Conservation (phyloP, 129 eudicot species). For the Flaveria ramosissima region DNA sequence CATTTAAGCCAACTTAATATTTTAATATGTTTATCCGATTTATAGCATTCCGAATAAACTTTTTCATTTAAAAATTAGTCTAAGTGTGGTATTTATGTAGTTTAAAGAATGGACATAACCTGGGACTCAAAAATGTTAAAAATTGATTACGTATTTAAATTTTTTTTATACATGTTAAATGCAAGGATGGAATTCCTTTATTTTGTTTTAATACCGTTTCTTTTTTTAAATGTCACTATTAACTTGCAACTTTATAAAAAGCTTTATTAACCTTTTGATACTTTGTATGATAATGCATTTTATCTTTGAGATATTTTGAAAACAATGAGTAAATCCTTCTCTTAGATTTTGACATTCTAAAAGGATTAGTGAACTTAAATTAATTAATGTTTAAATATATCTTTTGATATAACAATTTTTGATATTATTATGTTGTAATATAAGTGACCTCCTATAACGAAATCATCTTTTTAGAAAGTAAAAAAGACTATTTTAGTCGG, state of each 20-base stretch:
- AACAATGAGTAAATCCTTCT: not conserved
- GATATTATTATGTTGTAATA: not conserved
- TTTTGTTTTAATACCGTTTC: not conserved
- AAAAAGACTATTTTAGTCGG: not conserved
- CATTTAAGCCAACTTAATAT: no score
- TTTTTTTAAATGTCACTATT: constrained; percentile 2
- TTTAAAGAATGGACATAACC: no score
- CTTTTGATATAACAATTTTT: not conserved
- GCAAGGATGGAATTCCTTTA: not conserved
- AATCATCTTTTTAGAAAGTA: no score
- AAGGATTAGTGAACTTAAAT: not conserved
- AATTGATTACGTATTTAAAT: not conserved
- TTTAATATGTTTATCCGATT: no score
- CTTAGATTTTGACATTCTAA: not conserved
- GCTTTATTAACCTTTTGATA: constrained; percentile 9
- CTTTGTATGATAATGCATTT: constrained; percentile 4
- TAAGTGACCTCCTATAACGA: not conserved
- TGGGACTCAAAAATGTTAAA: not conserved
- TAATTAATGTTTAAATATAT: not conserved
- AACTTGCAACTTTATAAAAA: constrained; percentile 2
- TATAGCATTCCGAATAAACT: not conserved
- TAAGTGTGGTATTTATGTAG: not conserved
- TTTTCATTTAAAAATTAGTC: not conserved
- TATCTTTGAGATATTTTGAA: constrained; percentile 14
- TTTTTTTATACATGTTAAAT: not conserved